Evolutionary conservation across 306 rosid genomes (phyloP), one percentile per base, ranked within the genome.

Genomic region (Datisca glomerata): DNA sequence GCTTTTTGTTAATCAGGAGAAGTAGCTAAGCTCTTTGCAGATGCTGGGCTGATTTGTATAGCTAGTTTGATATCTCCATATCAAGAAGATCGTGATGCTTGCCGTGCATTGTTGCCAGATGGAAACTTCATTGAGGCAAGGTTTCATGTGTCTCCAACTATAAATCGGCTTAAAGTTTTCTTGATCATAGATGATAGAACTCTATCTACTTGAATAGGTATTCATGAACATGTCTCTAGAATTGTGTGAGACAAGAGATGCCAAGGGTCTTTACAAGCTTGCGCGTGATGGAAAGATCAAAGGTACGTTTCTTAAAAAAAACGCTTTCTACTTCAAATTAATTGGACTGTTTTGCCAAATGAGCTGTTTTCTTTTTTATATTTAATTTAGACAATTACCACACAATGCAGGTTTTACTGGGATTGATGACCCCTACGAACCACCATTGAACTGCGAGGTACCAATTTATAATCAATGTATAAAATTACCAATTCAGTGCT

Each of bases 401-500:
- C n/a, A n/a, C n/a, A n/a, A n/a, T 65, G 46, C 62, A 84, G 94
- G 94, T 68, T 84, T 84, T 66, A 79, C 94, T 0, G 94, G 92
- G 63, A 79, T 84, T 9, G 92, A 84, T 34, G 94, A 84, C 56
- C 86, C 86, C n/a, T 84, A 79, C 22, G 94, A 84, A 45, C 69
- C 73, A 36, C 94, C 92, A 9, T n/a, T 73, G 18, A 79, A 76
- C 41, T 75, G 86, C 17, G 92, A 84, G 94, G 94, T 84, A 72
- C n/a, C n/a, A n/a, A n/a, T n/a, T n/a, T n/a, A n/a, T n/a, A n/a
- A n/a, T n/a, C n/a, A n/a, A n/a, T n/a, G n/a, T n/a, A n/a, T n/a
- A n/a, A n/a, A n/a, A n/a, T n/a, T n/a, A n/a, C n/a, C n/a, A n/a
- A n/a, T n/a, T n/a, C n/a, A n/a, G n/a, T n/a, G n/a, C n/a, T n/a